These are phyloP conservation scores for Alternaria tenuissima DNA, from an alignment of 2,329 filamentous ascomycete species.

Conservation along the genomic window DNA sequence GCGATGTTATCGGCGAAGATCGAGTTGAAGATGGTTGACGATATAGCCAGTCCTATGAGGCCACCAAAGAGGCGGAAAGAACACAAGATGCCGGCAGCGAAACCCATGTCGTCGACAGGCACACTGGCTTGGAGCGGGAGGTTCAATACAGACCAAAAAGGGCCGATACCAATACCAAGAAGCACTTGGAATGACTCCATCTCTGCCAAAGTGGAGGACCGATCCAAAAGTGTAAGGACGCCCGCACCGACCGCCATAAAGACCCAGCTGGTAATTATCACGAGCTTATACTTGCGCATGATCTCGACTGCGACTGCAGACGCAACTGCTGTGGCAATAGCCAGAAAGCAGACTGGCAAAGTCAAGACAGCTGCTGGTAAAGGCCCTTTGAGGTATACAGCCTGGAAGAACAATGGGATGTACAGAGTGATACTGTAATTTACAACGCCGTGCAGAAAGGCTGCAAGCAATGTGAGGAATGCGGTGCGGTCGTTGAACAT, in stretches of 20 bases:
- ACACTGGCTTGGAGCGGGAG: slow-evolving; percentile 49
- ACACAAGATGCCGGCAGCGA: slow-evolving; percentile 47
- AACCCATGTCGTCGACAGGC: slow-evolving; percentile 47
- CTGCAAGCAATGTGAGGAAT: slow-evolving; percentile 59
- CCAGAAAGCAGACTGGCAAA: slow-evolving; percentile 43
- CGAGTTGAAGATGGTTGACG: slow-evolving; percentile 46
- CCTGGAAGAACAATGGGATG: slow-evolving; percentile 49
- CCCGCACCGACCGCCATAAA: slow-evolving; percentile 66
- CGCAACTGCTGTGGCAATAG: slow-evolving; percentile 53
- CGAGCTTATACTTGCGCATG: slow-evolving; percentile 66
- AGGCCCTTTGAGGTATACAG: slow-evolving; percentile 44
- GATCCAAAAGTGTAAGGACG: slow-evolving; percentile 52
- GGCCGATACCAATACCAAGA: slow-evolving; percentile 19
- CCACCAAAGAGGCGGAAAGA: slow-evolving; percentile 51
- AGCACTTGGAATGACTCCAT: slow-evolving; percentile 15
- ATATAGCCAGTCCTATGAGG: slow-evolving; percentile 49
- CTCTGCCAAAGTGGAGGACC: not conserved
- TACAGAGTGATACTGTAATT: slow-evolving; percentile 48
- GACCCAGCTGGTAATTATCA: slow-evolving; percentile 67
- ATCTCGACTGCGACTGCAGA: slow-evolving; percentile 8
- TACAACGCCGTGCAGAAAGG: slow-evolving; percentile 64
- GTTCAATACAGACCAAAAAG: slow-evolving; percentile 9
- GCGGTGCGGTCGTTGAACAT: slow-evolving; percentile 59
- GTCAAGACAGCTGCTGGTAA: slow-evolving; percentile 46
- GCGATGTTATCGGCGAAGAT: not conserved